These are phyloP conservation scores for Cephalotrichum gorgonifer DNA, from an alignment of 2,329 filamentous ascomycete species.

Conservation along the genomic window DNA sequence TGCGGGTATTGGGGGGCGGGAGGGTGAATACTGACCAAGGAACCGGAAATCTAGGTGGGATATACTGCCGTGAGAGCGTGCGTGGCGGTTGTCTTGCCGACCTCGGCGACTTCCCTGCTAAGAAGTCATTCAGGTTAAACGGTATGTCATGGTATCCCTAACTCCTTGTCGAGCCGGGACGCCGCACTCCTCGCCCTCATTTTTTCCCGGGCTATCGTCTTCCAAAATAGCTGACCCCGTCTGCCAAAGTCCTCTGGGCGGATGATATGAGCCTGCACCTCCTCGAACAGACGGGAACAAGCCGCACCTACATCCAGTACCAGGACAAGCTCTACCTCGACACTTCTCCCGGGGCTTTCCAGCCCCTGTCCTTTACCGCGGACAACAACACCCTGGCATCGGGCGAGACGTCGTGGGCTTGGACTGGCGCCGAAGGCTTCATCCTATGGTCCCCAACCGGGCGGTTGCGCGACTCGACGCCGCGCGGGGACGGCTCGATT, in stretches of 20 bases:
- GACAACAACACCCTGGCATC: slow-evolving; percentile 2
- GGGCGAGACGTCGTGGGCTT: slow-evolving; percentile 5
- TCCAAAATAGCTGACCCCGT: too few species aligned
- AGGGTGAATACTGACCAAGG: neutral
- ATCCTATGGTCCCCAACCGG: slow-evolving; percentile 2
- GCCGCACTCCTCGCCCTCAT: neutral
- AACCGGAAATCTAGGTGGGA: neutral
- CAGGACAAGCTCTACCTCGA: slow-evolving; percentile 5
- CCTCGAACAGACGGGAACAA: neutral
- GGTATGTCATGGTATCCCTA: neutral
- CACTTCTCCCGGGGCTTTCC: slow-evolving; percentile 1
- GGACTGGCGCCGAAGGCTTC: slow-evolving; percentile 2
- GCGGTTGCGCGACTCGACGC: neutral
- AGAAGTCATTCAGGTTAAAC: neutral
- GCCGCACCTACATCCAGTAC: slow-evolving; percentile 1
- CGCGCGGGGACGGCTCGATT: neutral
- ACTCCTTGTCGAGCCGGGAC: too few species aligned
- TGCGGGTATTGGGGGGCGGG: too few species aligned
- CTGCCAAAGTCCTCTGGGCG: neutral
- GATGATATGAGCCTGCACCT: slow-evolving; percentile 1
- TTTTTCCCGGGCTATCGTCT: neutral
- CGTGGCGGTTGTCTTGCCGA: neutral
- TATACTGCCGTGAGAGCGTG: slow-evolving; percentile 2
- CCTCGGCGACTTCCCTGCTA: slow-evolving; percentile 4
- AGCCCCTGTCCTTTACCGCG: slow-evolving; percentile 3